Evolutionary conservation across 768 basidiomycete genomes (phyloP).

Genomic region (Mycena vulgaris): DNA sequence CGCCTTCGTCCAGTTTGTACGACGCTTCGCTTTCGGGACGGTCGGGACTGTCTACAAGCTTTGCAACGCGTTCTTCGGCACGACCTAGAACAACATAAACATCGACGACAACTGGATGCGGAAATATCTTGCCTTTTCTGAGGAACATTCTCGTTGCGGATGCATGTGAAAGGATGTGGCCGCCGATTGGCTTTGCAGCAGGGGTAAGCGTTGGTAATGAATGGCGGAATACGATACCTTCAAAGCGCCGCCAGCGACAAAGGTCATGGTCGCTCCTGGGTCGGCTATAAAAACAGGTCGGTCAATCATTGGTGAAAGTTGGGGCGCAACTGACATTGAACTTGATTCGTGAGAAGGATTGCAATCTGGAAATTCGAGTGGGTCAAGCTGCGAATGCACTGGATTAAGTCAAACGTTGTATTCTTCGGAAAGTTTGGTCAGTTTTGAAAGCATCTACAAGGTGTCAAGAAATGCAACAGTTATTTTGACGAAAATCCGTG

Average conservation of each 20-base stretch:
- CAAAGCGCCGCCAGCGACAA: conserved; percentile 93
- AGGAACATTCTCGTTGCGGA: conserved; percentile 91
- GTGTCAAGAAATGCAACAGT: conserved; percentile 2
- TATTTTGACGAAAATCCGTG: conserved; percentile 42
- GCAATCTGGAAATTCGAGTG: conserved; percentile 70
- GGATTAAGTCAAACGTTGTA: conserved; percentile 73
- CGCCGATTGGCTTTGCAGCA: conserved; percentile 76
- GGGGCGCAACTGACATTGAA: conserved; percentile 72
- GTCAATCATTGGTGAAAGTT: neutral
- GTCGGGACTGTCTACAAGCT: conserved; percentile 91
- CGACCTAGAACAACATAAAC: conserved; percentile 67
- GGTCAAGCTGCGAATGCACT: conserved; percentile 19
- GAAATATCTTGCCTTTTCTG: conserved; percentile 77
- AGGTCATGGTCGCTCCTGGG: conserved; percentile 95
- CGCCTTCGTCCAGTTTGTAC: conserved; percentile 92
- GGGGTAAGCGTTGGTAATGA: neutral
- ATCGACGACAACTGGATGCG: neutral
- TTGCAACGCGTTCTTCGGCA: conserved; percentile 92
- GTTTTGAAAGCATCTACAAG: conserved; percentile 87
- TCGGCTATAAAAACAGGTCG: conserved; percentile 71
- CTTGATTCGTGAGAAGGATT: conserved; percentile 93
- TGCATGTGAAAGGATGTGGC: conserved; percentile 90
- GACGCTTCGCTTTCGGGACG: conserved; percentile 93
- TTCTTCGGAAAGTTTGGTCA: conserved; percentile 94
- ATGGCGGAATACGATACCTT: conserved; percentile 69